phyloP scores from a whole-genome alignment of 2,329 filamentous ascomycete genomes.

The Dichotomopilus funicola region DNA sequence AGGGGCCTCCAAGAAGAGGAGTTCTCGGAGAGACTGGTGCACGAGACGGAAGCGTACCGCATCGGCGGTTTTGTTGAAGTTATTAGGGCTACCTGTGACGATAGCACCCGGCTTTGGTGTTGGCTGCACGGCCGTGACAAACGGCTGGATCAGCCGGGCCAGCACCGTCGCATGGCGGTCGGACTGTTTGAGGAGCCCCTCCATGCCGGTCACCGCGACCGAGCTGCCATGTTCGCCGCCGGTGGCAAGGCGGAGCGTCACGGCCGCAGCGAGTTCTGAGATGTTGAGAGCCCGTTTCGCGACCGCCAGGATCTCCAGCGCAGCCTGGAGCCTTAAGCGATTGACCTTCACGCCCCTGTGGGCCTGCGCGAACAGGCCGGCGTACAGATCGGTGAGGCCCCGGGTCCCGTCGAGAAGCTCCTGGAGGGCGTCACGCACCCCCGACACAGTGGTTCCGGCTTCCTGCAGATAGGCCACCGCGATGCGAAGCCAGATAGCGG shows the following conservation, averaged over 20 bases:
- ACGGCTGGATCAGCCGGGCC: too few relatives aligned
- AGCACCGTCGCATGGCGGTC: too few relatives aligned
- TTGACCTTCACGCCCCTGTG: not conserved
- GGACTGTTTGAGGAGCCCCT: too few relatives aligned
- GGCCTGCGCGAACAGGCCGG: not conserved
- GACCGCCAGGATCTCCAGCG: not conserved
- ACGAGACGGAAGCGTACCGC: not conserved
- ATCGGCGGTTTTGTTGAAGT: too few relatives aligned
- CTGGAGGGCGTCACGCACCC: not conserved
- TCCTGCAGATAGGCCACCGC: not conserved
- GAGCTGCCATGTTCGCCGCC: too few relatives aligned
- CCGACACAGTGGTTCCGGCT: not conserved
- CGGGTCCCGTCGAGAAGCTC: not conserved
- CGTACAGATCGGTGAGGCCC: not conserved
- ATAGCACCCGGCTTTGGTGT: not conserved
- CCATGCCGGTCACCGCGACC: too few relatives aligned
- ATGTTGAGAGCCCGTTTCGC: not conserved
- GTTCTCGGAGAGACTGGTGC: conserved; percentile 1
- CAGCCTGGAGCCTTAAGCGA: not conserved
- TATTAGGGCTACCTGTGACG: not conserved
- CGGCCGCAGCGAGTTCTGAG: not conserved
- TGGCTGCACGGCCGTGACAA: not conserved
- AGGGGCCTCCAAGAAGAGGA: not conserved
- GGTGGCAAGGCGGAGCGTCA: not conserved
- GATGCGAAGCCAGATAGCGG: conserved; percentile 2